Evolutionary conservation across 2,329 filamentous ascomycete genomes (phyloP).

Genomic region (Pseudocercospora macadamiae): DNA sequence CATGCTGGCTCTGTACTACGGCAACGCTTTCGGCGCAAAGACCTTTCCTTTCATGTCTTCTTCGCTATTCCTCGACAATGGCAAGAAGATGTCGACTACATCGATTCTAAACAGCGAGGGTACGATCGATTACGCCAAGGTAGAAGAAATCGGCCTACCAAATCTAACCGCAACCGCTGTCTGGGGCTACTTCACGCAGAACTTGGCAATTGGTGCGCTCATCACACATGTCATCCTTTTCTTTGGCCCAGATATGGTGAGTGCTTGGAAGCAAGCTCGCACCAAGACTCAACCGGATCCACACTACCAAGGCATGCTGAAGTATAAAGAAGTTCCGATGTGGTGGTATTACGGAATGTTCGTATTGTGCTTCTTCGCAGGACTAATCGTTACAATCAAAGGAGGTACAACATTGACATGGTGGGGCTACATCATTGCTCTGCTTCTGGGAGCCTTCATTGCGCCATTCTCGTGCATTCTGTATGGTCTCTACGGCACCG

Average conservation of each 20-base stretch:
- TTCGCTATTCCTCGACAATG: slow-evolving; percentile 42
- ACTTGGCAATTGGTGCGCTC: slow-evolving; percentile 18
- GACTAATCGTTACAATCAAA: slow-evolving; percentile 33
- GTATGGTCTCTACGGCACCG: slow-evolving; percentile 45
- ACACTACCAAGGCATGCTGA: slow-evolving; percentile 39
- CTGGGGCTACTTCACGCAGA: slow-evolving; percentile 18
- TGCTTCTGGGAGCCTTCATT: slow-evolving; percentile 18
- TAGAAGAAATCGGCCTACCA: slow-evolving; percentile 26
- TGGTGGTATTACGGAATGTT: slow-evolving; percentile 38
- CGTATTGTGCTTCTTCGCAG: slow-evolving; percentile 34
- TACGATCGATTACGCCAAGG: slow-evolving; percentile 41
- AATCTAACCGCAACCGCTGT: slow-evolving; percentile 12
- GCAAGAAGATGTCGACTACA: slow-evolving; percentile 41
- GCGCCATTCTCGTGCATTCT: slow-evolving; percentile 17
- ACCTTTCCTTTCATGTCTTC: slow-evolving; percentile 51
- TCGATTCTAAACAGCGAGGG: slow-evolving; percentile 46
- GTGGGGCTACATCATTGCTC: slow-evolving; percentile 38
- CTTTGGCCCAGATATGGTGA: slow-evolving; percentile 56
- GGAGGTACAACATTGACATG: slow-evolving; percentile 36
- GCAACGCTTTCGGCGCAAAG: slow-evolving; percentile 46
- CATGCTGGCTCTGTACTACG: slow-evolving; percentile 47
- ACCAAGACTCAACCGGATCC: slow-evolving; percentile 32
- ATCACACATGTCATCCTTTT: slow-evolving; percentile 21
- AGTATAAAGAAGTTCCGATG: slow-evolving; percentile 35
- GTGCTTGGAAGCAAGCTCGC: slow-evolving; percentile 27